Evolutionary conservation across 1,139 yeast genomes (phyloP).

Genomic region (Pichia sp.): DNA sequence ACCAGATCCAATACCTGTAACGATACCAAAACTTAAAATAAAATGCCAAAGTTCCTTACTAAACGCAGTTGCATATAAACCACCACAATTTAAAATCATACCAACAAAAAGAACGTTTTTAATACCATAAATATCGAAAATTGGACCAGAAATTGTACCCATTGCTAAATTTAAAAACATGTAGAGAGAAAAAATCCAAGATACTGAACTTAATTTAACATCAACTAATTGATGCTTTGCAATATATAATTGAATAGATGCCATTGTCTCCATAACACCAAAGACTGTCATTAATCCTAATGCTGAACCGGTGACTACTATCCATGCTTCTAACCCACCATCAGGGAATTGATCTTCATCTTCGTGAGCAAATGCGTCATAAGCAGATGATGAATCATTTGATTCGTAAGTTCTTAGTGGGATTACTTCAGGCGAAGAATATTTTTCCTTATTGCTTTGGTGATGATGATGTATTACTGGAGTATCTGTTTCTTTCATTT

Average conservation of each 20-base stretch:
- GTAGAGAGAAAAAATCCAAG: slow-evolving; percentile 62
- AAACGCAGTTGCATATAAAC: slow-evolving; percentile 50
- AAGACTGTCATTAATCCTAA: slow-evolving; percentile 57
- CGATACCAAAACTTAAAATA: slow-evolving; percentile 49
- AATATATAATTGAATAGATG: slow-evolving; percentile 61
- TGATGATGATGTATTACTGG: background rate
- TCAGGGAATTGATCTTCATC: slow-evolving; percentile 43
- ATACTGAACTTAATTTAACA: slow-evolving; percentile 42
- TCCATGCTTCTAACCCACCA: slow-evolving; percentile 50
- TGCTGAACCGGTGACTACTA: slow-evolving; percentile 53
- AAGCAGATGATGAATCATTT: background rate
- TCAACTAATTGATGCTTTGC: slow-evolving; percentile 45
- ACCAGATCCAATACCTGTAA: slow-evolving; percentile 54
- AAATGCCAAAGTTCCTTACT: slow-evolving; percentile 49
- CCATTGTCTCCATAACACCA: slow-evolving; percentile 60
- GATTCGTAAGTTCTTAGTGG: slow-evolving; percentile 3
- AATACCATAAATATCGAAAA: slow-evolving; percentile 59
- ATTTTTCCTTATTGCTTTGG: background rate
- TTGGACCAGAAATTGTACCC: slow-evolving; percentile 54
- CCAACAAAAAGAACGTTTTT: slow-evolving; percentile 41
- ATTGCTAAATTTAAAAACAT: slow-evolving; percentile 49
- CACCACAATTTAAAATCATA: slow-evolving; percentile 41
- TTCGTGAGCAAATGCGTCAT: slow-evolving; percentile 23
- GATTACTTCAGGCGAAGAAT: background rate
- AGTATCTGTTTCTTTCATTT: background rate